Evolutionary conservation across 2,329 filamentous ascomycete genomes (phyloP), one percentile per base, ranked within the genome.

Genomic region (Sporothrix globosa): DNA sequence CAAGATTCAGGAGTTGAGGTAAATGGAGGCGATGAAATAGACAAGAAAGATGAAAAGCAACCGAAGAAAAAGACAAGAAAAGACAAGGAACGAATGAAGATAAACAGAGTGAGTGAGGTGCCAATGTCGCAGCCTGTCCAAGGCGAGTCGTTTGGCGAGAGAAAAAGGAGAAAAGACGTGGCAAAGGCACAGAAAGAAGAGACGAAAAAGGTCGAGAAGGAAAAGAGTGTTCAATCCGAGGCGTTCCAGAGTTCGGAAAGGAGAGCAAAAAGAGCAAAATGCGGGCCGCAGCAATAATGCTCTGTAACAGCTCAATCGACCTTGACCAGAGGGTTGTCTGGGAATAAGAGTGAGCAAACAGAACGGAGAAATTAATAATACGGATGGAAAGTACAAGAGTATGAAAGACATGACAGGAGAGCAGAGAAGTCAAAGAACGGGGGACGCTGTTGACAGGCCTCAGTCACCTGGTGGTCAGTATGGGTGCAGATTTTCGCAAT

Each of bases 241-340:
- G 68, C 50, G 67, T 72, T 71, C 69, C 72, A 70, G 68, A 71
- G 30, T 68, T 66, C 56, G 60, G 68, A 69, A 58, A 70, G 46
- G 58, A 41, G 6, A 46, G 19, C 10, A 53, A 63, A 41, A 52
- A 56, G 41, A 60, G 39, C 17, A 24, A 66, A 65, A 53, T 21
- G 21, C 24, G 27, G 61, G 52, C 65, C 65, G 21, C 3, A 72
- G 21, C 3, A 72, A 66, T 58, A 63, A 52, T 13, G 67, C 56
- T 34, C 27, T 66, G 52, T 61, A 65, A 58, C n/a, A 44, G 27
- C 50, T 48, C 21, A 60, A 72, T 70, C 34, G 41, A 44, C 41
- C 11, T 34, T 34, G 60, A 71, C 27, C 56, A 50, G 58, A n/a
- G 56, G 46, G 10, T 60, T 72, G 60, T 41, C 56, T 44, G 67